phyloP scores from a whole-genome alignment of 1,139 yeast genomes.

The Taphrina pruni region DNA sequence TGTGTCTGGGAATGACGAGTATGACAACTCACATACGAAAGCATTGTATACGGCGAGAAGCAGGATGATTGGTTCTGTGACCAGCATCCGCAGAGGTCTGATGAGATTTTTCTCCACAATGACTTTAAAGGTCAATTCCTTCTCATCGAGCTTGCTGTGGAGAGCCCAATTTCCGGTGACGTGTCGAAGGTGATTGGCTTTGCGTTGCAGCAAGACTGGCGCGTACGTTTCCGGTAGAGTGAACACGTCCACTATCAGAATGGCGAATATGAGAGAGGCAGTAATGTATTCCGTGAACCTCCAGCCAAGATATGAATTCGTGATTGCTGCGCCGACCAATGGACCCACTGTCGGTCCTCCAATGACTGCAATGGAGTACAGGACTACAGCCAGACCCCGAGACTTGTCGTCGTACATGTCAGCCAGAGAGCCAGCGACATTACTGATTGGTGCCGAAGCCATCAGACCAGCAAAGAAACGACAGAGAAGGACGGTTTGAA shows the following conservation, averaged over 20 bases:
- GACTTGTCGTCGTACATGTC: constrained; percentile 74
- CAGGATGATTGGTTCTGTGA: constrained; percentile 33
- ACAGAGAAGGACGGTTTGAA: constrained; percentile 61
- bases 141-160: constrained; percentile 28
- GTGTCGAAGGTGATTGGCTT: constrained; percentile 63
- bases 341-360: constrained; percentile 81
- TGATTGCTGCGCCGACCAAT: constrained; percentile 75
- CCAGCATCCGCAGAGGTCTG: constrained; percentile 31
- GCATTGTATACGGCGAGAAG: constrained; percentile 53
- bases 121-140: constrained; percentile 16
- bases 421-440: constrained; percentile 84
- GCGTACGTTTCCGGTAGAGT: constrained; percentile 85
- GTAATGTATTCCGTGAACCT: constrained; percentile 56
- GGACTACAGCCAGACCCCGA: constrained; percentile 58
- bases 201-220: constrained; percentile 74
- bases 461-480: constrained; percentile 81
- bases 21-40: constrained; percentile 60
- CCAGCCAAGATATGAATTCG: constrained; percentile 65
- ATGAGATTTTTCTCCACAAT: constrained; percentile 28
- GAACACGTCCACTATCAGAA: constrained; percentile 54
- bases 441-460: constrained; percentile 83
- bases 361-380: constrained; percentile 60
- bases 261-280: constrained; percentile 55
- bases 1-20: neutral
- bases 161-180: constrained; percentile 42